Percentiles rank a stretch among this genome's conserved stretches.
phyloP scores from a whole-genome alignment of 164 flowering plant genomes.

The Cinnamomum micranthum region DNA sequence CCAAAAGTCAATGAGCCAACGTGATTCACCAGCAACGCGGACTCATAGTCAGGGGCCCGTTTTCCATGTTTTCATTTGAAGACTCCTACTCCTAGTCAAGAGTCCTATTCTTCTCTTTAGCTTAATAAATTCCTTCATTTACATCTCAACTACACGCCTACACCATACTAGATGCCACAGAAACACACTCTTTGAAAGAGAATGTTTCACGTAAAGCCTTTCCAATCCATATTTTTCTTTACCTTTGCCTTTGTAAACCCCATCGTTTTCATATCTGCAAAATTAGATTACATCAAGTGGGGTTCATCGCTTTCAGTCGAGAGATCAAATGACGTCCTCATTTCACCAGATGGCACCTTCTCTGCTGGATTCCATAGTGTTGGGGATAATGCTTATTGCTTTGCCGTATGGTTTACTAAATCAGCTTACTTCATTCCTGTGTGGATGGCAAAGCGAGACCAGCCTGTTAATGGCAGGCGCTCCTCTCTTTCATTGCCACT shows the following conservation, averaged over 20 bases:
- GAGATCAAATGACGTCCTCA: constrained; percentile 4
- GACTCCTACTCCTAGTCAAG: too few species aligned
- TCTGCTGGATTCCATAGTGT: constrained; percentile 16
- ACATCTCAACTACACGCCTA: too few species aligned
- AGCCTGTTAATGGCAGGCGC: constrained; percentile 16
- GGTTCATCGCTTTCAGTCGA: constrained; percentile 18
- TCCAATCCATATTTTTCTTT: neutral
- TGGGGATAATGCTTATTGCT: constrained; percentile 16
- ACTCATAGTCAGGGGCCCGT: too few species aligned
- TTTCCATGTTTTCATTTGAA: too few species aligned
- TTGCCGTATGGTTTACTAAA: constrained; percentile 22
- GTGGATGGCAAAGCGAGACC: constrained; percentile 26
- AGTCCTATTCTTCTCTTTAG: too few species aligned
- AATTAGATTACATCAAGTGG: neutral
- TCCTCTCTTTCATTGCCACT: neutral
- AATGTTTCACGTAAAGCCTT: neutral
- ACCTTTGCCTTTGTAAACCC: neutral
- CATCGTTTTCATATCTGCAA: neutral
- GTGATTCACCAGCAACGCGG: too few species aligned
- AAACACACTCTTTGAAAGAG: neutral
- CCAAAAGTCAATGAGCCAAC: too few species aligned
- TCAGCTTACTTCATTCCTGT: neutral
- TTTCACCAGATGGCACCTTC: constrained; percentile 18
- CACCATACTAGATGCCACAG: too few species aligned
- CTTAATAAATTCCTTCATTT: too few species aligned